Conservation (phyloP, 225 moss, liverwort and hornwort species). For the Takakia lepidozioides region DNA sequence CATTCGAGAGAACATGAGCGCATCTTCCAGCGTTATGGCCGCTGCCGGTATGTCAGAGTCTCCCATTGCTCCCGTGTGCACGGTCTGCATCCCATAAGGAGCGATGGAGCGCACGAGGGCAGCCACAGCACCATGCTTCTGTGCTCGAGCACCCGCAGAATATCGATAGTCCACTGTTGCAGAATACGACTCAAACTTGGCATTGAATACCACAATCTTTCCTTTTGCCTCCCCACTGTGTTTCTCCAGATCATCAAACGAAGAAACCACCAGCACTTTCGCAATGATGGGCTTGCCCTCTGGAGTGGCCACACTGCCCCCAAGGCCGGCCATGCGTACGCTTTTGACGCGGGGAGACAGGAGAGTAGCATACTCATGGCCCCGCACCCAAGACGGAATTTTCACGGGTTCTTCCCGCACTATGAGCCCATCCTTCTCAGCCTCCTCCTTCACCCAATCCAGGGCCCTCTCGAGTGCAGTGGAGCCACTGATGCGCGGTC, state of each 20-base stretch:
- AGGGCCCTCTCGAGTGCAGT: conserved; percentile 55
- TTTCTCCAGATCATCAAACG: conserved; percentile 59
- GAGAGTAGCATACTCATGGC: conserved; percentile 65
- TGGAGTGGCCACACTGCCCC: conserved; percentile 77
- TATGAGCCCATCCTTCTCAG: conserved; percentile 48
- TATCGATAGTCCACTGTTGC: conserved; percentile 50
- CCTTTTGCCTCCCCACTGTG: conserved; percentile 30
- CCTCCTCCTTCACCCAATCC: conserved; percentile 63
- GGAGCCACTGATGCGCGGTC: conserved; percentile 80
- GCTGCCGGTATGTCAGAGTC: conserved; percentile 57
- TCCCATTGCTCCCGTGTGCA: conserved; percentile 52
- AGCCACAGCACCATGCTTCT: conserved; percentile 61
- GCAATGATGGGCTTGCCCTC: conserved; percentile 50
- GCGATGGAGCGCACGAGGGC: conserved; percentile 74
- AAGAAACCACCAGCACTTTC: conserved; percentile 58
- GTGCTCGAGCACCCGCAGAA: conserved; percentile 43
- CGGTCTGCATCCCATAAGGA: conserved; percentile 60
- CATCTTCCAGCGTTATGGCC: conserved; percentile 72
- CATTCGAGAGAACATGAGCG: conserved; percentile 71
- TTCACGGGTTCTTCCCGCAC: conserved; percentile 55
- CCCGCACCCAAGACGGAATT: conserved; percentile 76
- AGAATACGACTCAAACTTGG: conserved; percentile 40
- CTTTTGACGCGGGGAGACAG: conserved; percentile 62
- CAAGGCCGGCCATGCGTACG: conserved; percentile 54
- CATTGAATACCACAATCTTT: conserved; percentile 72